Evolutionary conservation across 495 filamentous ascomycete species (phyloP), one percentile per base, ranked within the genome.

Genomic region (Penicillium egyptiacum): DNA sequence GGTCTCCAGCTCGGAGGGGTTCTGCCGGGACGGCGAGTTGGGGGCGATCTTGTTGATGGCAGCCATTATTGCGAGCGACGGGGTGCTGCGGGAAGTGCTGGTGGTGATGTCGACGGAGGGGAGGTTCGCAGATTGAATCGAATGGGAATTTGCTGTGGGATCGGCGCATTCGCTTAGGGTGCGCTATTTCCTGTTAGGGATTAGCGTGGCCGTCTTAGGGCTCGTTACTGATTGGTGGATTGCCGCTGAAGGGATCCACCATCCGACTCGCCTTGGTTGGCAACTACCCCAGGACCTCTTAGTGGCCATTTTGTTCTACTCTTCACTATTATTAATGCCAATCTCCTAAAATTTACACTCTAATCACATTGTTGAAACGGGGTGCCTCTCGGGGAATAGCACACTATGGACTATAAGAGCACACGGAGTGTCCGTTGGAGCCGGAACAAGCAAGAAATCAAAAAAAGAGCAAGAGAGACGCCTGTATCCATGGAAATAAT

Each of bases 21-120:
- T 90, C 75, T 87, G 82, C 81, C 92, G 86, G 73, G 92, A 96
- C 44, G 92, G 88, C 83, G 90, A 96, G 84, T 91, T 98, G 66
- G 86, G 77, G 74, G 93, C 92, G 77, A 98, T 98, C 90, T 98
- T 98, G 87, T 93, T 93, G 76, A 94, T 80, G 71, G 88, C 81
- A 81, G 88, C 83, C 75, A 80, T 83, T 70, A 69, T 77, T 72
- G 70, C 75, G 67, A 73, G 68, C 66, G 66, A 76, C 68, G 71
- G 66, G 68, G 65, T 70, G 67, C 73, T 72, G 64, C 66, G 70
- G 53, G 66, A 67, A 63, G 64, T 74, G 68, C 70, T 75, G 72
- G 68, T 70, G 67, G 64, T 58, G 61, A 53, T 56, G 66, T 69
- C 66, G 66, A 58, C 66, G 61, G 64, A 69, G 63, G 63, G 68